Evolutionary conservation across 768 basidiomycete species (phyloP).

Genomic region (Tubosaeta sp.): DNA sequence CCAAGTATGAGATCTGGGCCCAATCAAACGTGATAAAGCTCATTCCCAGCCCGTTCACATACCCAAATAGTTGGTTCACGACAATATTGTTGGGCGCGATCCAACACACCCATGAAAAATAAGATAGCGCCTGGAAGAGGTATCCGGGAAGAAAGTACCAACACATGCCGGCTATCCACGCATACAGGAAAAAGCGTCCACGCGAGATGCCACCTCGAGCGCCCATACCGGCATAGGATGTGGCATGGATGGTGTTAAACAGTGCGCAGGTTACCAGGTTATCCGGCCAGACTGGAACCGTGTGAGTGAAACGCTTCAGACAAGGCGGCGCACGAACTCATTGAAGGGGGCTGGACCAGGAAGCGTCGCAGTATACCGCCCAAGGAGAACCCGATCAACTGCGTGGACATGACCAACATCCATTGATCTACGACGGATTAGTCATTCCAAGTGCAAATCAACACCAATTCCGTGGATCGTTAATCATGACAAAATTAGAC

Average conservation of each 20-base stretch:
- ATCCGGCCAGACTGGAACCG: slow-evolving; percentile 61
- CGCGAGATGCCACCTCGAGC: slow-evolving; percentile 46
- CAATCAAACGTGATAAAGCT: slow-evolving; percentile 79
- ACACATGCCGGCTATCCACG: slow-evolving; percentile 28
- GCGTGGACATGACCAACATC: slow-evolving; percentile 68
- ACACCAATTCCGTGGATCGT: neutral
- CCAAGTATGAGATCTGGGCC: slow-evolving; percentile 52
- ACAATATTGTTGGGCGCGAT: slow-evolving; percentile 65
- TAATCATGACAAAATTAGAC: neutral
- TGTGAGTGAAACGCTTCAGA: neutral
- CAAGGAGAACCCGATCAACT: slow-evolving; percentile 60
- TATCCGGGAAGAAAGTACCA: slow-evolving; percentile 72
- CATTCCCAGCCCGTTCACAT: slow-evolving; percentile 54
- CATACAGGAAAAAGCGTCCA: slow-evolving; percentile 48
- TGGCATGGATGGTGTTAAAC: slow-evolving; percentile 71
- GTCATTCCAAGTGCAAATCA: neutral
- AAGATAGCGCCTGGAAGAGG: slow-evolving; percentile 60
- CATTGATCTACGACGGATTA: slow-evolving; percentile 40
- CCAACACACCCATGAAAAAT: slow-evolving; percentile 61
- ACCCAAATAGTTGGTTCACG: slow-evolving; percentile 77
- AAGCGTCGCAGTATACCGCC: slow-evolving; percentile 59
- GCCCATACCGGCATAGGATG: slow-evolving; percentile 41
- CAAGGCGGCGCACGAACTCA: slow-evolving; percentile 40
- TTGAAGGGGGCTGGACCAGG: slow-evolving; percentile 60
- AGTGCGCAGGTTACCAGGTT: slow-evolving; percentile 66